A percentile compares a stretch with the other conserved stretches of the same genome.
phyloP scores from a whole-genome alignment of 2,329 filamentous ascomycete species.

The Coniella vitis region DNA sequence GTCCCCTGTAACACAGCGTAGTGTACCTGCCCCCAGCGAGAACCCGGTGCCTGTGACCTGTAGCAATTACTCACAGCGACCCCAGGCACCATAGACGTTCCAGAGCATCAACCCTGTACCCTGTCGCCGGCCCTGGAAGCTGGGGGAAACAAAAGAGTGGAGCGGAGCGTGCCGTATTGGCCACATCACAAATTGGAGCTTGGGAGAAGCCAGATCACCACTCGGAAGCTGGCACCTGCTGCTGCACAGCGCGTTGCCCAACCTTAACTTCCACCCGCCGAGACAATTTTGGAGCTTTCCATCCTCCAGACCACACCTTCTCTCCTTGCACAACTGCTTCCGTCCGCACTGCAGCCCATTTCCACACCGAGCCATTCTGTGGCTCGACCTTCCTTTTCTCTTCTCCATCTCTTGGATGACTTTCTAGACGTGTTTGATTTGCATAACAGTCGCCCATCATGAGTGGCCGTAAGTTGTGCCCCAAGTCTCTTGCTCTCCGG shows the following conservation, averaged over 20 bases:
- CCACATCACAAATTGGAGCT: constrained; percentile 22
- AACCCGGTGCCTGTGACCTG: too few relatives aligned
- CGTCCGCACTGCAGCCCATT: constrained; percentile 1
- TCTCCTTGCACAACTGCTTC: constrained; percentile 18
- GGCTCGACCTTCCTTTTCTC: constrained; percentile 26
- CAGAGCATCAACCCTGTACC: not conserved
- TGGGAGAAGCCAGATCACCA: constrained; percentile 25
- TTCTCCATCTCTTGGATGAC: constrained; percentile 17
- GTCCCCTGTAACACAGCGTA: not conserved
- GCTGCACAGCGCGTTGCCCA: not conserved
- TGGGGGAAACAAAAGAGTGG: not conserved
- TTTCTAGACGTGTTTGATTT: constrained; percentile 17
- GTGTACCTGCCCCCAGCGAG: not conserved
- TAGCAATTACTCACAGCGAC: not conserved
- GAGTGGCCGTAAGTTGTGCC: constrained; percentile 46
- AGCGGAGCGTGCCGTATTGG: constrained; percentile 15
- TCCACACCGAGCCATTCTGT: constrained; percentile 23
- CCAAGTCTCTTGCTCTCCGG: not conserved
- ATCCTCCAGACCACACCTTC: constrained; percentile 17
- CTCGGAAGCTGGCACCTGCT: not conserved
- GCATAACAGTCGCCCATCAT: constrained; percentile 34
- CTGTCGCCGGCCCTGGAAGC: not conserved
- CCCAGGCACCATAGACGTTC: not conserved
- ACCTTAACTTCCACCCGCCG: not conserved
- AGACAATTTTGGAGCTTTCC: constrained; percentile 12